Base-by-base conservation (phyloP, 148 eudicot species). In the Chenopodium album region DNA sequence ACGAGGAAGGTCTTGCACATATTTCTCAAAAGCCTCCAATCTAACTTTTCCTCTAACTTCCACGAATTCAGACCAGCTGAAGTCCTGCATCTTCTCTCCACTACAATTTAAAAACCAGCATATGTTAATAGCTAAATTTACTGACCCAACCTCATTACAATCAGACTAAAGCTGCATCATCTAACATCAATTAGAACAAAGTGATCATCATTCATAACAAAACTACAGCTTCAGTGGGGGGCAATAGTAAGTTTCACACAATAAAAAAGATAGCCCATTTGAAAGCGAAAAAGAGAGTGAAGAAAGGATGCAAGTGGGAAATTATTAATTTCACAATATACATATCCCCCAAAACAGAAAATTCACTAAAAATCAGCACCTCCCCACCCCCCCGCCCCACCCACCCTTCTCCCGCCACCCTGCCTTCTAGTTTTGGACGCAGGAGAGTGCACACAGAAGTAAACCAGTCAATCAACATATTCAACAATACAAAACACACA, bases 21-120 rank as follows among this genome's bases (percentile, higher is more conserved):
- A 94, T 85, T 94, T 92, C 82, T 94, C 96, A 73, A 94, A 94
- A 50, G 92, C 98, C 78, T 94, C 91, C 85, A 92, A 78, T 84
- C 87, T 90, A 85, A 91, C 93, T 91, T 92, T 94, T 83, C 98
- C 98, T 87, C 88, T 91, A 47, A 92, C 94, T 89, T 88, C 98
- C 79, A 94, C 84, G 68, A 85, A 84, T 66, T 86, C 87, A 73
- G 88, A 83, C 95, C 98, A 94, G 84, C 79, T 87, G 86, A 88
- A 62, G 82, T 88, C 91, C 81, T 83, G 93, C 91, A 92, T 88
- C 91, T 89, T 92, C 83, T 94, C 95, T 84, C 98, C 98, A 65
- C 98, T 94, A 88, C 91, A 92, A 50, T 83, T 20, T 69, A 56
- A 60, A 88, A 87, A 80, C 80, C 52, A 48, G 73, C 83, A 71